Base-by-base conservation (phyloP, 192 early-diverging fungal species). In the Diversispora eburnea region DNA sequence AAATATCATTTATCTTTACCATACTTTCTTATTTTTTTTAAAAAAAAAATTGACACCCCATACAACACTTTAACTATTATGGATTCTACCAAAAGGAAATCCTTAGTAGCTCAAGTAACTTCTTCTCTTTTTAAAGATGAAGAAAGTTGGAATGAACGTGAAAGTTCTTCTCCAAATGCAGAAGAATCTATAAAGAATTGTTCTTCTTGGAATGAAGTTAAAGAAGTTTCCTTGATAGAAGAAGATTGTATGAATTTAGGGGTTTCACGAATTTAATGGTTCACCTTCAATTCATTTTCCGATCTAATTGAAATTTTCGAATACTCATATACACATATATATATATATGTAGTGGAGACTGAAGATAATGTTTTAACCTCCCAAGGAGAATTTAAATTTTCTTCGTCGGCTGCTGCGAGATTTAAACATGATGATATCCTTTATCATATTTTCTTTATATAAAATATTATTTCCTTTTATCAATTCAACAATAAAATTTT, bases 401-500 rank as follows among this genome's bases (percentile, higher is more conserved):
- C 67, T 20, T 13, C 67, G 15, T 54, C 67, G 17, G 19, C 47
- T 5, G 15, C 48, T 12, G 25, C 67, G 3, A 68, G 67, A 33
- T 42, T 68, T 22, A 54, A 68, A 15, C 39, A 68, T 42, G 22
- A 68, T 41, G 67, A 68, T 68, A 68, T 68, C 67, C 67, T 68
- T 68, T 20, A 22, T 22, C 51, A 52, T 52, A 52, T 52, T 52
- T 52, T 15, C 8, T 15, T 52, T 8, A n/a, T 52, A 7, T 52
- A 52, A 1, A 33, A 33, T 52, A 7, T 52, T 52, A 7, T 17
- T 52, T 52, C 17, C 17, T 52, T 52, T 52, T 52, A 15, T 52
- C 2, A 15, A 25, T 59, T 59, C 10, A 20, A 59, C 57, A 5
- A 59, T 25, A 39, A 10, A 17, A 54, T 13, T 54, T 54, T 10